These are phyloP conservation scores for Ceraceosorus bombacis DNA, from an alignment of 1,284 basidiomycete genomes.

Conservation along the genomic window DNA sequence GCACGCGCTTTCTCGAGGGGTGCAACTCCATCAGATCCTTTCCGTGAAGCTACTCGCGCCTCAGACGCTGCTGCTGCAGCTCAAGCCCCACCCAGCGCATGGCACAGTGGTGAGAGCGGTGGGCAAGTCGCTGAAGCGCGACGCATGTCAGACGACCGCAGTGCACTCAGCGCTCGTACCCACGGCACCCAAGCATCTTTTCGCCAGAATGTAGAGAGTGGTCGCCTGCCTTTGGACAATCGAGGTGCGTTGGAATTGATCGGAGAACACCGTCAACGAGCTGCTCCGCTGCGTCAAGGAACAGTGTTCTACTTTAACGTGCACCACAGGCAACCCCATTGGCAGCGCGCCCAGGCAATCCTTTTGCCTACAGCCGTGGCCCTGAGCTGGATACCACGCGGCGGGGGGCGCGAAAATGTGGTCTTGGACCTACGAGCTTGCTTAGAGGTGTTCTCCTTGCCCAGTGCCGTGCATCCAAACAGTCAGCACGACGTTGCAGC, in stretches of 20 bases:
- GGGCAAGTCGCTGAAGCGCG: no score
- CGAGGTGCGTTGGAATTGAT: slow-evolving; percentile 21
- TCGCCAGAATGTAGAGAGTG: slow-evolving; percentile 21
- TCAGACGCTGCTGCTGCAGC: no score
- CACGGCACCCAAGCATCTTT: slow-evolving; percentile 27
- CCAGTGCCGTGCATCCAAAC: slow-evolving; percentile 31
- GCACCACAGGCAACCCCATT: slow-evolving; percentile 24
- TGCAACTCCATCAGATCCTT: no score
- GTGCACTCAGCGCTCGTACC: not conserved
- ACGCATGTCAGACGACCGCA: no score
- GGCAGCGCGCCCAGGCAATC: slow-evolving; percentile 34
- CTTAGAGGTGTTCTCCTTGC: slow-evolving; percentile 37
- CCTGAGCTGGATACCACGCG: slow-evolving; percentile 40
- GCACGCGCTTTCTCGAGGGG: no score
- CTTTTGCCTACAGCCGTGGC: slow-evolving; percentile 31
- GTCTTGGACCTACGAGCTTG: slow-evolving; percentile 34
- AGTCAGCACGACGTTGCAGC: slow-evolving; percentile 28
- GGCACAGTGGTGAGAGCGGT: no score
- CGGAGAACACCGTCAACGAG: slow-evolving; percentile 15
- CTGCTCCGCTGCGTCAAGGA: slow-evolving; percentile 25
- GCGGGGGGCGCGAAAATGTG: slow-evolving; percentile 35
- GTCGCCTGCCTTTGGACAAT: slow-evolving; percentile 21
- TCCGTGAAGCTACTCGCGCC: no score
- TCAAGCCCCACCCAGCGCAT: no score
- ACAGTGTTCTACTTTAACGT: slow-evolving; percentile 38